These are phyloP conservation scores for Leishmania braziliensis DNA, from an alignment of 208 protist species.

Conservation along the genomic window DNA sequence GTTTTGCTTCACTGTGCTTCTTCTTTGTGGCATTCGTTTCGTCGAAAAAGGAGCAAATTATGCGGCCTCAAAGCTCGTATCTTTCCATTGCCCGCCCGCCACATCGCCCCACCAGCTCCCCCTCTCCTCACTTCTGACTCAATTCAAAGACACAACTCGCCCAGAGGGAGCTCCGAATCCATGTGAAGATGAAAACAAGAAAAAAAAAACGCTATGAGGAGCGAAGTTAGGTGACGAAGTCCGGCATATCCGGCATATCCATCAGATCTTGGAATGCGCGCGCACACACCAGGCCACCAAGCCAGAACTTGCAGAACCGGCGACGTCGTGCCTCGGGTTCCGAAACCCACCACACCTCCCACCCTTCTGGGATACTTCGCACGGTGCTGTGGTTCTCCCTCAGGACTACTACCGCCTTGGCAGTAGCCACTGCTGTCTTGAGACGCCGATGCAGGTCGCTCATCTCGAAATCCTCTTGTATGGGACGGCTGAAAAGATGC, in stretches of 20 bases:
- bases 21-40: not conserved
- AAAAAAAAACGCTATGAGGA: not conserved
- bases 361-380: slow-evolving; percentile 37
- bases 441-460: slow-evolving; percentile 23
- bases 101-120: not conserved
- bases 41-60: not conserved
- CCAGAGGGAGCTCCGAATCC: not conserved
- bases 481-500: slow-evolving; percentile 13
- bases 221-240: slow-evolving; percentile 49
- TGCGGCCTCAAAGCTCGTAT: not conserved
- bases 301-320: slow-evolving; percentile 69
- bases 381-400: slow-evolving; percentile 19
- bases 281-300: slow-evolving; percentile 38
- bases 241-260: slow-evolving; percentile 87
- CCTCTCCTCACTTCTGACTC: not conserved
- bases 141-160: not conserved
- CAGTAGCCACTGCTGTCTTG: slow-evolving; percentile 27
- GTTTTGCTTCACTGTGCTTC: not conserved
- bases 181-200: not conserved
- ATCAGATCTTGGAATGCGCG: slow-evolving; percentile 71
- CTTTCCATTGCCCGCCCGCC: too few relatives aligned
- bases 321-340: slow-evolving; percentile 53
- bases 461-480: slow-evolving; percentile 2
- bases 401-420: slow-evolving; percentile 29
- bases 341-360: slow-evolving; percentile 81